Percentiles rank a stretch among this genome's conserved stretches.
phyloP scores from a whole-genome alignment of 139 green algal genomes.

The Picochlorum sp. region DNA sequence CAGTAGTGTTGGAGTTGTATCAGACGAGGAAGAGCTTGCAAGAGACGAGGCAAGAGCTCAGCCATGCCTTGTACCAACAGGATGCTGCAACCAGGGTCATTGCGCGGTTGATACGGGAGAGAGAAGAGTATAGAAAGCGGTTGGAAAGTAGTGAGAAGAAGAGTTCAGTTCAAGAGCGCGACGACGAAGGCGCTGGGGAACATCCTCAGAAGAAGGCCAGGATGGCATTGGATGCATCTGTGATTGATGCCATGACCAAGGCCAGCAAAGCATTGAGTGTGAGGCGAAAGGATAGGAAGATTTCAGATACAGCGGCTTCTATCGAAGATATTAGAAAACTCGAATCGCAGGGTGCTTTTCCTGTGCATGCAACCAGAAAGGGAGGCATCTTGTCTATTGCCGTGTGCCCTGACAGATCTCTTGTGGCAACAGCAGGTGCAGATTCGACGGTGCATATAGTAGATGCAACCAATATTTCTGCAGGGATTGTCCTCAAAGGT shows the following conservation, averaged over 20 bases:
- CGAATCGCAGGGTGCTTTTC: slow-evolving; percentile 43
- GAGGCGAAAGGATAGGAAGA: slow-evolving; percentile 73
- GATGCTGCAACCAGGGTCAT: slow-evolving; percentile 90
- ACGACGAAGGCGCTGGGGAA: neutral
- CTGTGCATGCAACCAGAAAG: slow-evolving; percentile 83
- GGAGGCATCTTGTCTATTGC: slow-evolving; percentile 72
- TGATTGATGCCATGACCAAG: slow-evolving; percentile 31
- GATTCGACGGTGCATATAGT: slow-evolving; percentile 71
- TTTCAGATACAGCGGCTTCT: slow-evolving; percentile 46
- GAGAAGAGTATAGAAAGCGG: slow-evolving; percentile 43
- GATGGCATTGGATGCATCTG: slow-evolving; percentile 27
- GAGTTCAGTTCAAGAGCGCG: neutral
- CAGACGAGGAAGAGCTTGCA: slow-evolving; percentile 65
- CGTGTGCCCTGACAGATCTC: slow-evolving; percentile 34
- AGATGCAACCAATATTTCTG: slow-evolving; percentile 24
- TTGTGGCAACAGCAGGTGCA: slow-evolving; percentile 43
- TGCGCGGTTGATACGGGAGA: slow-evolving; percentile 45
- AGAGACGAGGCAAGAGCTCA: slow-evolving; percentile 76
- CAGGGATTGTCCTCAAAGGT: slow-evolving; percentile 52
- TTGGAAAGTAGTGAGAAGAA: slow-evolving; percentile 18
- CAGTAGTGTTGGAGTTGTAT: slow-evolving; percentile 83
- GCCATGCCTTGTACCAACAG: slow-evolving; percentile 90
- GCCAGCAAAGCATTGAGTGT: slow-evolving; percentile 47
- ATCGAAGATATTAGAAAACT: slow-evolving; percentile 54
- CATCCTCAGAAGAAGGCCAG: slow-evolving; percentile 8